Percentiles rank a stretch among this genome's conserved stretches.
phyloP scores from a whole-genome alignment of 1,284 basidiomycete species.

The Omphalotus olearius region DNA sequence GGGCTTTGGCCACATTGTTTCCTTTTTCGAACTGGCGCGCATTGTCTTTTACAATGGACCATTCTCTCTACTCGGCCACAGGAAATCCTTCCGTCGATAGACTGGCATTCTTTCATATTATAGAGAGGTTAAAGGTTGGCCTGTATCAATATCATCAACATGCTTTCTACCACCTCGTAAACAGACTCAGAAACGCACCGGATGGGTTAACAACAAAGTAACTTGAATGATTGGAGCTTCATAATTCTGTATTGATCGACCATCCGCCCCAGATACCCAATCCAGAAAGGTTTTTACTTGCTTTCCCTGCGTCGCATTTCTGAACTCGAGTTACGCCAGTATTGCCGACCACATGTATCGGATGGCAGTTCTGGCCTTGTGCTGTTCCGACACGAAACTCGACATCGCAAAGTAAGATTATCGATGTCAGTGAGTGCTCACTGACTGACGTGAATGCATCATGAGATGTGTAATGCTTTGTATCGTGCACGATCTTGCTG shows the following conservation, averaged over 20 bases:
- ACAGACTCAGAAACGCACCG: slow-evolving; percentile 91
- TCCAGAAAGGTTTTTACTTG: slow-evolving; percentile 65
- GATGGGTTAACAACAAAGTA: slow-evolving; percentile 85
- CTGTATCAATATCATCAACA: neutral
- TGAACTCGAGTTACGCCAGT: slow-evolving; percentile 35
- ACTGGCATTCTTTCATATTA: slow-evolving; percentile 84
- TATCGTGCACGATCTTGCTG: slow-evolving; percentile 93
- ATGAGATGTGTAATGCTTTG: slow-evolving; percentile 84
- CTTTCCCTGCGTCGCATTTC: neutral
- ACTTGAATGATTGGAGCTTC: slow-evolving; percentile 17
- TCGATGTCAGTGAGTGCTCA: neutral
- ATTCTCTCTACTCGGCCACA: slow-evolving; percentile 38
- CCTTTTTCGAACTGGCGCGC: no score
- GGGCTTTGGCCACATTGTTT: no score
- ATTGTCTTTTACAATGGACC: no score
- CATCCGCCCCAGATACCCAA: slow-evolving; percentile 53
- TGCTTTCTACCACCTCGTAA: neutral
- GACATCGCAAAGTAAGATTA: slow-evolving; percentile 70
- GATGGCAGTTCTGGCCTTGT: slow-evolving; percentile 91
- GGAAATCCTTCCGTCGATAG: slow-evolving; percentile 61
- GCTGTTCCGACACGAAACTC: slow-evolving; percentile 64
- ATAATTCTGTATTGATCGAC: neutral
- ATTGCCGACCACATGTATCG: slow-evolving; percentile 98
- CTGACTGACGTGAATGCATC: neutral
- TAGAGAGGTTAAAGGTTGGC: slow-evolving; percentile 81